Conservation (phyloP, 2,329 filamentous ascomycete species). For the Epichloe coenophiala region DNA sequence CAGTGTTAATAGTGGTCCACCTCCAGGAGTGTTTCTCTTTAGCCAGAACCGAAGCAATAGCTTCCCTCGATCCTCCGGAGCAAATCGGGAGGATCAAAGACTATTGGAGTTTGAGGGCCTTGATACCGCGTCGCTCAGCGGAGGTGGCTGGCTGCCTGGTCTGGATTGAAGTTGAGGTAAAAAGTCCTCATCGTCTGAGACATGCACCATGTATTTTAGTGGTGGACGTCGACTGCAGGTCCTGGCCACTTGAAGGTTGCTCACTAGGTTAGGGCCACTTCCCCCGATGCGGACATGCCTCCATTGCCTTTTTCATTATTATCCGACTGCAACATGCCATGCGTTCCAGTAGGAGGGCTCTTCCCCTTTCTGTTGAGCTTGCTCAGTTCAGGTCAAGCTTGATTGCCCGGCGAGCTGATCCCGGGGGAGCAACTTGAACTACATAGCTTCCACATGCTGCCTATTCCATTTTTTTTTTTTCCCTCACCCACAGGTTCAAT, state of each 20-base stretch:
- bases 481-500: no score
- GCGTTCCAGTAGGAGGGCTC: neutral
- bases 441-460: no score
- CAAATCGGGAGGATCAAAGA: conserved; percentile 9
- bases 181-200: neutral
- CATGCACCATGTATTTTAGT: no score
- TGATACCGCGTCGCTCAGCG: conserved; percentile 15
- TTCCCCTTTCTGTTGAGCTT: neutral
- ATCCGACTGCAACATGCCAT: neutral
- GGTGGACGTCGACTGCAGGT: neutral
- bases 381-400: no score
- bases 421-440: no score
- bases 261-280: neutral
- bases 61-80: conserved; percentile 2
- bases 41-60: conserved; percentile 9
- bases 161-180: conserved; percentile 17
- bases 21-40: conserved; percentile 18
- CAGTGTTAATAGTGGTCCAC: conserved; percentile 8
- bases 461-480: no score
- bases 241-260: neutral
- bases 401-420: no score
- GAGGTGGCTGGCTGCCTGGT: conserved; percentile 21
- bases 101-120: conserved; percentile 19
- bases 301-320: neutral
- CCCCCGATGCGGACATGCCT: neutral